Percentiles rank a stretch among this genome's conserved stretches.
Evolutionary conservation across 768 basidiomycete genomes (phyloP).

Genomic region (Butyriboletus loyo): DNA sequence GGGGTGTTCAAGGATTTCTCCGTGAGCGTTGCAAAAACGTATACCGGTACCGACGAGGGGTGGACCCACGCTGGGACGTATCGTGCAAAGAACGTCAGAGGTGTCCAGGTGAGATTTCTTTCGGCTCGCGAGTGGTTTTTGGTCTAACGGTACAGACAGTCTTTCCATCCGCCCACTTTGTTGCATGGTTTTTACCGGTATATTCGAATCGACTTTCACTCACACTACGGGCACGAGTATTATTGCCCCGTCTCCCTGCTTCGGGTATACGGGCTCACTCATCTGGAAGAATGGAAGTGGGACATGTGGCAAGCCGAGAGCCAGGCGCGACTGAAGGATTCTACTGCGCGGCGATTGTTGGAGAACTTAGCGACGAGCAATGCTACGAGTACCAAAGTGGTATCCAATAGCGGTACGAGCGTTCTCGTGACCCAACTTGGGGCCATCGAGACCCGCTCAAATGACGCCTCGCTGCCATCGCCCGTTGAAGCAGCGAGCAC

Average conservation of each 20-base stretch:
- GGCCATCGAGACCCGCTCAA: background rate
- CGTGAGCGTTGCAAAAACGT: constrained; percentile 84
- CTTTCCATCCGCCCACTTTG: constrained; percentile 73
- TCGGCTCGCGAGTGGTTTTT: background rate
- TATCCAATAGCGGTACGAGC: constrained; percentile 2
- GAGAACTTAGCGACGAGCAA: constrained; percentile 19
- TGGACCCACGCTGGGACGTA: constrained; percentile 79
- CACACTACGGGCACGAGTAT: constrained; percentile 92
- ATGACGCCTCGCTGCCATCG: background rate
- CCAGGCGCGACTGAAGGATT: constrained; percentile 42
- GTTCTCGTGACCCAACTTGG: constrained; percentile 1
- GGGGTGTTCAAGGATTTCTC: constrained; percentile 92
- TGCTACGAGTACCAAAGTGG: background rate
- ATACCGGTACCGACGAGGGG: constrained; percentile 53
- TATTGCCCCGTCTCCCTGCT: constrained; percentile 94
- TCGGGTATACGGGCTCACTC: constrained; percentile 92
- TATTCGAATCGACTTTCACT: constrained; percentile 90
- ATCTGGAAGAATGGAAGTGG: constrained; percentile 96
- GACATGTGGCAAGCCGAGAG: constrained; percentile 78
- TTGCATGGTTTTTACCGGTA: constrained; percentile 87
- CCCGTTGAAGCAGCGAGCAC: background rate
- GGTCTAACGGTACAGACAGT: constrained; percentile 37
- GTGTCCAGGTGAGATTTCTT: constrained; percentile 73
- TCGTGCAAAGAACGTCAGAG: constrained; percentile 84
- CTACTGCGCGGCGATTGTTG: constrained; percentile 4